Percentiles rank a stretch among this genome's conserved stretches.
Evolutionary conservation across 352 stramenopile species (phyloP).

Genomic region (Globisporangium irregulare): DNA sequence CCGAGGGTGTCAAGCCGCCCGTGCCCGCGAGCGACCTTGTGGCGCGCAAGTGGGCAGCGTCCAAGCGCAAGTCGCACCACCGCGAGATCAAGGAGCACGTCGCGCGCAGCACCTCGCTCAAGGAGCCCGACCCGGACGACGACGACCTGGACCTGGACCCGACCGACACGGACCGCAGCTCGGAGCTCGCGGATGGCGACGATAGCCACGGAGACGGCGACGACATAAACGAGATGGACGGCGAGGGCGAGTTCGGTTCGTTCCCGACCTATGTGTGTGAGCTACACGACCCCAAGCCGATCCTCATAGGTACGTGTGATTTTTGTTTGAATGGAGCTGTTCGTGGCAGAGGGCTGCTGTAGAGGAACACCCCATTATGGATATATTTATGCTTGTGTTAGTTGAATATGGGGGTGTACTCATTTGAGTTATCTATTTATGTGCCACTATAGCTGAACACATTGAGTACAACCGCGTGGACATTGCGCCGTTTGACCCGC

Average conservation of each 20-base stretch:
- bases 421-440: slow-evolving; percentile 9
- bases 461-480: slow-evolving; percentile 57
- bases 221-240: slow-evolving; percentile 27
- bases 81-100: slow-evolving; percentile 16
- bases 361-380: background rate
- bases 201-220: slow-evolving; percentile 20
- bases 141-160: slow-evolving; percentile 27
- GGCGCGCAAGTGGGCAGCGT: slow-evolving; percentile 40
- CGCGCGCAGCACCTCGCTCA: slow-evolving; percentile 26
- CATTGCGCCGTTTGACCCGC: slow-evolving; percentile 38
- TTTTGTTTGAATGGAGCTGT: background rate
- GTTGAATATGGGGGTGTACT: slow-evolving; percentile 10
- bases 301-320: slow-evolving; percentile 49
- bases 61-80: slow-evolving; percentile 26
- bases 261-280: slow-evolving; percentile 75
- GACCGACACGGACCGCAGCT: slow-evolving; percentile 32
- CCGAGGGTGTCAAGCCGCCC: slow-evolving; percentile 15
- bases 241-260: slow-evolving; percentile 25
- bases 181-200: slow-evolving; percentile 23
- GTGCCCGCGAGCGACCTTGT: slow-evolving; percentile 35
- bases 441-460: slow-evolving; percentile 44
- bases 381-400: background rate
- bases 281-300: slow-evolving; percentile 68
- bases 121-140: slow-evolving; percentile 35
- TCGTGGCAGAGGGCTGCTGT: background rate